Base-by-base conservation (phyloP, 2,329 filamentous ascomycete species). In the Epichloe baconii region DNA sequence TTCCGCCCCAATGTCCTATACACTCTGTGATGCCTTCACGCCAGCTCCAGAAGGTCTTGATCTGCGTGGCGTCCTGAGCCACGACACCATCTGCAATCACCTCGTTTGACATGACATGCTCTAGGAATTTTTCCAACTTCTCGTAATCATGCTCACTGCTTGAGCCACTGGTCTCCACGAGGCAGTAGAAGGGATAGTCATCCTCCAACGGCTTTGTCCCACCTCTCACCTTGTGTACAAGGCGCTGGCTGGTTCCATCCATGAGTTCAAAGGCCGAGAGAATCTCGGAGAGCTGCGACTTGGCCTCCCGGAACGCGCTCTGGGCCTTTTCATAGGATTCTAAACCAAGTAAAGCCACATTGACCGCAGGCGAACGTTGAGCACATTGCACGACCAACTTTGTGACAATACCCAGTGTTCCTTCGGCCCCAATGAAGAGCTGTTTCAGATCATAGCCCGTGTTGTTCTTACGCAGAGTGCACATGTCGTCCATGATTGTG, bases 391-490 rank as follows among this genome's bases (percentile, higher is more conserved):
- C 85, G 3, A 89, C 90, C 38, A 97, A 77, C 45, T 80, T 90
- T 17, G 93, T 98, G 61, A 98, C 86, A 61, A 97, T 86, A 49
- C 93, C 93, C 56, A 97, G 85, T 5, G 93, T 97, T 23, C 93
- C 93, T 68, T 98, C 93, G 35, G 83, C 87, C 44, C 93, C 93
- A 61, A 98, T 95, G 66, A 98, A 96, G 37, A 96, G 78, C 69
- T 96, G 91, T 74, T 96, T 96, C 52, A 96, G 70, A 66, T 98
- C 94, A 69, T 97, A 98, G 31, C 93, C 93, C 2, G 93, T 98
- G 72, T 98, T 98, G 76, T 98, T 97, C 76, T 98, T 98, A 58
- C 93, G 82, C 52, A 98, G 75, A 53, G 80, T 90, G 59, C 81
- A 85, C 35, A 98, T 80, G 60, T 96, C 89, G 60, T 97, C 83